phyloP scores from a whole-genome alignment of 2,329 filamentous ascomycete species.

The Colletotrichum tropicale region DNA sequence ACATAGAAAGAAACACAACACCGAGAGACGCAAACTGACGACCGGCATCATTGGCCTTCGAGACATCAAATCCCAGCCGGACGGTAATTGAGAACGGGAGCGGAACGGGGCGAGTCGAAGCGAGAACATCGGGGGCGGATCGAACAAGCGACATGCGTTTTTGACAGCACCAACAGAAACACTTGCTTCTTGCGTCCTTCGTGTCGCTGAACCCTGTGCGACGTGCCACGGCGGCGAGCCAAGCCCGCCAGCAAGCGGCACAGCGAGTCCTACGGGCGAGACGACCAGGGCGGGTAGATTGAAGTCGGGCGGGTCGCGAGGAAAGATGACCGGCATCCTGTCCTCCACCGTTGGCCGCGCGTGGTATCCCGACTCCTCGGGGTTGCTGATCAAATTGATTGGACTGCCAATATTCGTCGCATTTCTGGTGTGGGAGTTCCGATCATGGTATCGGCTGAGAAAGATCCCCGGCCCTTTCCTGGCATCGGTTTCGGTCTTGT shows the following conservation, averaged over 20 bases:
- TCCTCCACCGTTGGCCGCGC: not conserved
- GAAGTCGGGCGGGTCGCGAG: not conserved
- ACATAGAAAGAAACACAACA: not conserved
- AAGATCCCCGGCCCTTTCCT: constrained; percentile 32
- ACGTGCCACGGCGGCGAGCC: not conserved
- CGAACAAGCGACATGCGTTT: not conserved
- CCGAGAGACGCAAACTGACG: not conserved
- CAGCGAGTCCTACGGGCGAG: not conserved
- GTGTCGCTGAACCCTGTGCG: not conserved
- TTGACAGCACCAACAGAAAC: not conserved
- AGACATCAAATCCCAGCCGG: not conserved
- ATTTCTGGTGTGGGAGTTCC: constrained; percentile 18
- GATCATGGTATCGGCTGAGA: constrained; percentile 31
- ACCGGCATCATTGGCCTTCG: not conserved
- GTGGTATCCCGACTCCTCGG: not conserved
- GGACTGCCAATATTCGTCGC: not conserved
- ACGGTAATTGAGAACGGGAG: not conserved
- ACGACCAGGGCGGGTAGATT: not conserved
- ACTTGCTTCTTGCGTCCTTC: not conserved
- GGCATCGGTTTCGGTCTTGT: constrained; percentile 27
- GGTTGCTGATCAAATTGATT: not conserved
- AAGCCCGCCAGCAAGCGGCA: not conserved
- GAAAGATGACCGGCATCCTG: not conserved
- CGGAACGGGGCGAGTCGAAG: not conserved
- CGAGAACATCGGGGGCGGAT: not conserved